Base-by-base conservation (phyloP, 805 yeast genomes). In the Ascoidea asiatica region DNA sequence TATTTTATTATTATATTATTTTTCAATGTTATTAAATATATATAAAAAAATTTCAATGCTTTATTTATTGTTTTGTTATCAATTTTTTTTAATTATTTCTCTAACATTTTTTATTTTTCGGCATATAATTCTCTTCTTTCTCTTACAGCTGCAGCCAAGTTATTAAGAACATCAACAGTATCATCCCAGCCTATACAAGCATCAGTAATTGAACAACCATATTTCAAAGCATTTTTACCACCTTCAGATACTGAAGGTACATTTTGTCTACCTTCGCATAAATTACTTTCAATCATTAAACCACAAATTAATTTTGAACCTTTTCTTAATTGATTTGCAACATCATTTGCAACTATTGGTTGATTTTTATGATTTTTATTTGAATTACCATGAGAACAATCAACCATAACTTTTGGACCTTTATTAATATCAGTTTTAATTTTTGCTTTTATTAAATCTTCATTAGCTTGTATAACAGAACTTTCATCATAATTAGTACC, bases 341-440 rank as follows among this genome's bases (percentile, higher is more conserved):
- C 92, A 46, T 72, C 77, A 22, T 73, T 67, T 52, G 87, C 80
- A n/a, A 92, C 98, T 63, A 73, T 79, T 48, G 98, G 97, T 69
- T 92, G 98, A 69, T 92, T 92, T 61, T 79, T 76, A 79, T 76
- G 88, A 68, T 92, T 92, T 67, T 92, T 92, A 65, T 73, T 79
- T 37, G 97, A 88, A 72, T 92, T 92, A 56, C 96, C 98, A 66
- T 92, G 98, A 41, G 97, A 89, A 67, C 96, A 92, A 67, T 92
- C 98, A 50, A 92, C 83, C 98, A 92, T 92, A 56, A 87, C 72
- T 63, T 61, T 64, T 47, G 70, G 79, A 53, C 72, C 65, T 35
- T 66, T 62, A 3, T 29, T 8, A 29, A 11, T 29, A 11, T 29
- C 35, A 21, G 44, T 38, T 13, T 39, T 44, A 38, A 69, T 60